Evolutionary conservation across 1,139 yeast species (phyloP).

Genomic region (Cylindricascospora bacillispora): DNA sequence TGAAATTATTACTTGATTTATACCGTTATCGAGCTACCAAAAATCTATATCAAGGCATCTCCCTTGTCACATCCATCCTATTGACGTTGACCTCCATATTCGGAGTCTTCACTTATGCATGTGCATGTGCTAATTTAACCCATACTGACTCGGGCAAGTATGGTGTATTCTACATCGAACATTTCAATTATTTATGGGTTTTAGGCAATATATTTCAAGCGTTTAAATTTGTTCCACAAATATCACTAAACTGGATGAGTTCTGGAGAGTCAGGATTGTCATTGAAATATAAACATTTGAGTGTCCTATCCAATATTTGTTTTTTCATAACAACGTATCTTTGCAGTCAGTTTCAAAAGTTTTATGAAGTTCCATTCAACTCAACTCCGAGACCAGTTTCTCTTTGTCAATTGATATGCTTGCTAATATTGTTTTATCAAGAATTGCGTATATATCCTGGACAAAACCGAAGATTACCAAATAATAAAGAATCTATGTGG

Average conservation of each 20-base stretch:
- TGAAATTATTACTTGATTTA: constrained; percentile 13
- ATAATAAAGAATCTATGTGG: constrained; percentile 3
- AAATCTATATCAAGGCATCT: constrained; percentile 21
- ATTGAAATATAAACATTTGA: constrained; percentile 8
- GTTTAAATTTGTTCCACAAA: constrained; percentile 23
- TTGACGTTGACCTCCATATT: constrained; percentile 6
- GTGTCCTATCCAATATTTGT: background rate
- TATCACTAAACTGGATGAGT: constrained; percentile 25
- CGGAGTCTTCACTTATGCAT: constrained; percentile 13
- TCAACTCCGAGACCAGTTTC: constrained; percentile 11
- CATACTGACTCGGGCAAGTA: constrained; percentile 16
- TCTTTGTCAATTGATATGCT: constrained; percentile 8
- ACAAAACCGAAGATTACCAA: constrained; percentile 13
- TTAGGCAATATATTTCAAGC: constrained; percentile 12
- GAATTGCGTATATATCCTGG: constrained; percentile 15
- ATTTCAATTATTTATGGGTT: constrained; percentile 24
- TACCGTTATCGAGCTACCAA: constrained; percentile 13
- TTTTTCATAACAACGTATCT: constrained; percentile 2
- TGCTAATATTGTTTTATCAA: constrained; percentile 15
- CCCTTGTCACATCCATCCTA: constrained; percentile 8
- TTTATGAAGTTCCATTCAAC: constrained; percentile 17
- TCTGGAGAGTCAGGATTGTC: constrained; percentile 16
- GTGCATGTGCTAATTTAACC: constrained; percentile 12
- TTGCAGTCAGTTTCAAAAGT: constrained; percentile 3
- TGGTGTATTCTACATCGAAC: constrained; percentile 25